Conservation (phyloP, 768 basidiomycete genomes). For the Inosperma sp. region DNA sequence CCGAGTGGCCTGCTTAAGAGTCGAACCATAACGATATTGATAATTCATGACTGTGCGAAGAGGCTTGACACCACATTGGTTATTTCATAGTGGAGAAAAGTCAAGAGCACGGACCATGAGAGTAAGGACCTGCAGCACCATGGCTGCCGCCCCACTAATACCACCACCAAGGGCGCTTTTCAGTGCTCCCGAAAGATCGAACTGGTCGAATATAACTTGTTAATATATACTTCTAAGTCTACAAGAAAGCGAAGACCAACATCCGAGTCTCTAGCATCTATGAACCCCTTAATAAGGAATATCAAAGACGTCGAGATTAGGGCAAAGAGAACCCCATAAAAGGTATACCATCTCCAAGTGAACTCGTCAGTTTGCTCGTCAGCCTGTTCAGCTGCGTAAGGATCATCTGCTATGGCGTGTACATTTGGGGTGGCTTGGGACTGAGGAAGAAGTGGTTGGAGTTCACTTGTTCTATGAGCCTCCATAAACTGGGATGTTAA, state of each 20-base stretch:
- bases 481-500: too few species aligned
- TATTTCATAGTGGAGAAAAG: not conserved
- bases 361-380: conserved; percentile 14
- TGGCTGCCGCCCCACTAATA: conserved; percentile 88
- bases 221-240: not conserved
- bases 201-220: conserved; percentile 41
- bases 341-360: conserved; percentile 24
- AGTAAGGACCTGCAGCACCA: conserved; percentile 89
- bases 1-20: conserved; percentile 55
- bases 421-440: not conserved
- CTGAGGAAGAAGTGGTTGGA: not conserved
- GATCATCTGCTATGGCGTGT: not conserved
- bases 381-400: not conserved
- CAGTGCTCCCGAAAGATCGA: conserved; percentile 73
- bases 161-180: conserved; percentile 87
- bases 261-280: conserved; percentile 62
- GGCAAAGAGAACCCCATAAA: conserved; percentile 33
- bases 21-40: conserved; percentile 86
- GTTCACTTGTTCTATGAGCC: too few species aligned
- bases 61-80: conserved; percentile 43
- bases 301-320: conserved; percentile 37
- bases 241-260: conserved; percentile 34
- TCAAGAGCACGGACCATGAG: conserved; percentile 54
- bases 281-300: conserved; percentile 64
- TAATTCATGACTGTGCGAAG: conserved; percentile 99